Conservation (phyloP, 1,139 yeast genomes). For the Candida mesenterica region DNA sequence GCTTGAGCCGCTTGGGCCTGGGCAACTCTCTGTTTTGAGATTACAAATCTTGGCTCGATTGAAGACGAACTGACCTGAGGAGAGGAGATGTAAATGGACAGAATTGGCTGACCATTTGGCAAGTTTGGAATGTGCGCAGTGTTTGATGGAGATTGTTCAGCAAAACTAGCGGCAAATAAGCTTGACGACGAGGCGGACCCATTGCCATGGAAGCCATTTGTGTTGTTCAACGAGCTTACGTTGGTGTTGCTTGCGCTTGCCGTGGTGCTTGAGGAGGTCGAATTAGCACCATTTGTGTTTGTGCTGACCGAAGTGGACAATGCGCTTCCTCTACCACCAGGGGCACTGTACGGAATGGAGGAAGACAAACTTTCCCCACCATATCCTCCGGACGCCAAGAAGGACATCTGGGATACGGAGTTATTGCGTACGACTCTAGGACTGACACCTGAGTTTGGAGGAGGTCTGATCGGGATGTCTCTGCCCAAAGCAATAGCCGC, state of each 20-base stretch:
- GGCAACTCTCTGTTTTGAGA: conserved; percentile 69
- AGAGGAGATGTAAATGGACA: conserved; percentile 64
- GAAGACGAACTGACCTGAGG: conserved; percentile 57
- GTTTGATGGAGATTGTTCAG: conserved; percentile 11
- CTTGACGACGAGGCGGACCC: conserved; percentile 1
- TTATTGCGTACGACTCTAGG: conserved; percentile 46
- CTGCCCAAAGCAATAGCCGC: conserved; percentile 12
- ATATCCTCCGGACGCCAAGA: conserved; percentile 32
- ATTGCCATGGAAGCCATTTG: neutral
- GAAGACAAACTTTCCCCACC: conserved; percentile 54
- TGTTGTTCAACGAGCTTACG: conserved; percentile 1
- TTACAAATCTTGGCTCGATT: conserved; percentile 70
- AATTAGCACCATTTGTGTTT: neutral
- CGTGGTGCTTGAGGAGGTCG: conserved; percentile 10
- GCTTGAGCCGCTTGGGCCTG: conserved; percentile 49
- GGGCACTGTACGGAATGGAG: conserved; percentile 71
- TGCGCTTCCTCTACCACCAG: conserved; percentile 47
- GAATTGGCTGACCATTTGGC: conserved; percentile 55
- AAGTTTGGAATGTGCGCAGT: conserved; percentile 41
- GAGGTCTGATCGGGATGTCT: conserved; percentile 27
- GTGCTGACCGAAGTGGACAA: conserved; percentile 5
- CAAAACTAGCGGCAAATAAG: neutral
- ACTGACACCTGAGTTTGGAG: conserved; percentile 25
- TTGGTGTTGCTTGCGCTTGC: conserved; percentile 9
- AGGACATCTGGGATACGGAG: conserved; percentile 44